Evolutionary conservation across 257 asterid genomes (phyloP), one percentile per base, ranked within the genome.

Genomic region (Gynochthodes officinalis): DNA sequence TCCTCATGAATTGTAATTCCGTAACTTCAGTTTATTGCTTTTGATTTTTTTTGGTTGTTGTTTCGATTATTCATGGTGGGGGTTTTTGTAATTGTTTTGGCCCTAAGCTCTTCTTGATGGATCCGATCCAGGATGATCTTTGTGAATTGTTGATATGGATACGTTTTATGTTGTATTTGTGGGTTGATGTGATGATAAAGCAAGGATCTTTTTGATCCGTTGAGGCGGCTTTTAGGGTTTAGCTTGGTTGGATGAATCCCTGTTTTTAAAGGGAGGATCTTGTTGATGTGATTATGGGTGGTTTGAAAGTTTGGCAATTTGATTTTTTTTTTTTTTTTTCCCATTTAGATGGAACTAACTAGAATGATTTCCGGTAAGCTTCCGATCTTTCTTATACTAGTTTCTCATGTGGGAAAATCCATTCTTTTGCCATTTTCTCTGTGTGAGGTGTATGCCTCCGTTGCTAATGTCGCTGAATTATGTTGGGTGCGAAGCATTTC

Each of bases 1-100:
- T 19, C 76, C 53, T 63, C 74, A 11, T 72, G 76, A 76, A 70
- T 79, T 76, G 83, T 82, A 82, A 79, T 79, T 64, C 58, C 81
- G 58, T 33, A 75, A 73, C 79, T 71, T 77, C 49, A 57, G 39
- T 79, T 75, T 53, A 12, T 52, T 59, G 27, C 37, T 55, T 60
- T 76, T 40, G 32, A n/a, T 13, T 61, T 27, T 71, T 64, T 71
- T 23, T 27, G 25, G 6, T 37, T 37, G n/a, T n/a, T 33, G 27
- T 63, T 49, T 14, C 7, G 35, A n/a, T 40, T 39, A 37, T 64
- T 49, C 35, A 64, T 60, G 32, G 32, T 49, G 32, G 69, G 69
- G 75, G 68, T n/a, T 44, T 61, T 74, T 74, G 10, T 23, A 4
- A 71, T 59, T 68, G 35, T 40, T n/a, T 78, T 44, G 27, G 30